Conservation (phyloP, 768 basidiomycete genomes). For the Panaeolus cyanescens region DNA sequence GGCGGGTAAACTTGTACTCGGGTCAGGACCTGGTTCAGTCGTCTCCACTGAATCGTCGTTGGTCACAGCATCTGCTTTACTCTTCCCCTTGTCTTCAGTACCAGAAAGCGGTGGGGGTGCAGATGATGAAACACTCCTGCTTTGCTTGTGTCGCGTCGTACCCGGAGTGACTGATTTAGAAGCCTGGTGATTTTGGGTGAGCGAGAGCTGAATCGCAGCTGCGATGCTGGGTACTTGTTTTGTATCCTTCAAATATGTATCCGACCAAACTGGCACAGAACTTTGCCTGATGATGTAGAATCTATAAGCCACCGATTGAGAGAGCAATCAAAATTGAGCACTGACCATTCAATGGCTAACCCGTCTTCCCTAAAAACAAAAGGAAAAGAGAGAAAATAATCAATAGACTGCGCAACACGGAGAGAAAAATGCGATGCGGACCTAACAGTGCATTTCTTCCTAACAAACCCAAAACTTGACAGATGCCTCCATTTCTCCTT, state of each 20-base stretch:
- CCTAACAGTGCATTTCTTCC: slow-evolving; percentile 22
- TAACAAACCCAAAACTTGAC: slow-evolving; percentile 20
- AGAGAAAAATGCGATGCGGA: slow-evolving; percentile 8
- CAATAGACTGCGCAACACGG: background rate
- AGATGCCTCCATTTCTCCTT: slow-evolving; percentile 20
- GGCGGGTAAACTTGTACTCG: background rate
- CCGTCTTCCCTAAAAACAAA: slow-evolving; percentile 29
- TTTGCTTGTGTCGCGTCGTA: background rate
- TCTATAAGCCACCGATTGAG: background rate
- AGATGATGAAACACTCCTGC: background rate
- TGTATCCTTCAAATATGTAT: slow-evolving; percentile 22
- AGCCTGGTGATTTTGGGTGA: background rate
- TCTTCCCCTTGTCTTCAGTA: background rate
- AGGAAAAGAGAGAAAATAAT: background rate
- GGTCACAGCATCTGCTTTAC: background rate
- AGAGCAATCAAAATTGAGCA: background rate
- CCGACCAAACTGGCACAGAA: slow-evolving; percentile 33
- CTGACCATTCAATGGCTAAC: slow-evolving; percentile 36
- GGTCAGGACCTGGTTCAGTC: background rate
- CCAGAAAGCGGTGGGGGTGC: background rate
- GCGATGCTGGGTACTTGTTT: background rate
- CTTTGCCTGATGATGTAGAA: slow-evolving; percentile 20
- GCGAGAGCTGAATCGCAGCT: background rate
- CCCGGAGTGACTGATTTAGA: background rate
- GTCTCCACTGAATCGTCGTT: background rate